These are phyloP conservation scores for Bathelium albidoporum DNA, from an alignment of 495 filamentous ascomycete genomes.

Conservation along the genomic window DNA sequence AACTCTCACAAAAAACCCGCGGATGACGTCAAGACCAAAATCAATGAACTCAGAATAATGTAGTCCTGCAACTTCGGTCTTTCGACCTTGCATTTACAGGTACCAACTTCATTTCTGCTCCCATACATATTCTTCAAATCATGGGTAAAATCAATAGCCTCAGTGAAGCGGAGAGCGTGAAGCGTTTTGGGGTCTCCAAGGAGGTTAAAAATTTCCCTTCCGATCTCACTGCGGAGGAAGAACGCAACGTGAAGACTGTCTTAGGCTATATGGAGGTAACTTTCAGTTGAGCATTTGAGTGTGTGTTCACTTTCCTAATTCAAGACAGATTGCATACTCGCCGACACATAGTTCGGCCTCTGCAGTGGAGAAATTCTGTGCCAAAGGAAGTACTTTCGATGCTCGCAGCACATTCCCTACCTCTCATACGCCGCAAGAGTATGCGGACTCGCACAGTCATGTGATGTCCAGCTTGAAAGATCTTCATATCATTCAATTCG, in stretches of 20 bases:
- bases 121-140: background rate
- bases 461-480: constrained; percentile 1
- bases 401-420: constrained; percentile 2
- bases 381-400: background rate
- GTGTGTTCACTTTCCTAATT: background rate
- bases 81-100: background rate
- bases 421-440: background rate
- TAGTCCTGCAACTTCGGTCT: background rate
- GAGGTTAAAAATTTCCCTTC: background rate
- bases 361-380: background rate
- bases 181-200: background rate
- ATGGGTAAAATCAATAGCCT: background rate
- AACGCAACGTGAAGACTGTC: background rate
- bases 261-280: background rate
- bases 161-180: background rate
- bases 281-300: background rate
- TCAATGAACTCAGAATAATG: background rate
- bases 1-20: background rate
- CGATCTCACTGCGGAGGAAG: background rate
- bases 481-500: background rate
- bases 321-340: background rate
- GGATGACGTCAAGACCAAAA: constrained; percentile 2
- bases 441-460: background rate
- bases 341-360: background rate
- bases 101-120: background rate